A percentile compares a stretch with the other conserved stretches of the same genome.
Evolutionary conservation across 2,329 filamentous ascomycete species (phyloP).

Genomic region (Juglanconis oblonga): DNA sequence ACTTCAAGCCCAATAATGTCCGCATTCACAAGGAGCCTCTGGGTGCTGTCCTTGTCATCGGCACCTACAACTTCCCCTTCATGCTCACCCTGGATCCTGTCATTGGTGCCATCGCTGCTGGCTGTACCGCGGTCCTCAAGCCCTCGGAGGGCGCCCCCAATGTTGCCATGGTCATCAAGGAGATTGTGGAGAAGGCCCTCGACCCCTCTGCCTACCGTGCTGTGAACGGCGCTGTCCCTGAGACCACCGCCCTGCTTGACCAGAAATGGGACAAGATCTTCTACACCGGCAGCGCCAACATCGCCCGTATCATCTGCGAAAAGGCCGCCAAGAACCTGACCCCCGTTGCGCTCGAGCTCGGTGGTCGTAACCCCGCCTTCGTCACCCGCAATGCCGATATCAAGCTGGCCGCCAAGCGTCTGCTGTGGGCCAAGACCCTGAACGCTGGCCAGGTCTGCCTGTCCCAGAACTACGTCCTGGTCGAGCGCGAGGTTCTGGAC

Average conservation of each 20-base stretch:
- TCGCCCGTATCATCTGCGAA: conserved; percentile 84
- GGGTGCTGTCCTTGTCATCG: conserved; percentile 80
- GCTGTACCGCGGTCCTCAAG: conserved; percentile 87
- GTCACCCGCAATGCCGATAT: conserved; percentile 81
- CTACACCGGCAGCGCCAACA: conserved; percentile 78
- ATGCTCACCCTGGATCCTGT: conserved; percentile 75
- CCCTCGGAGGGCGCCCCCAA: conserved; percentile 80
- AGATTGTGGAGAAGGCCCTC: conserved; percentile 71
- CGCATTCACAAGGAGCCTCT: conserved; percentile 84
- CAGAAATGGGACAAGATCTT: conserved; percentile 98
- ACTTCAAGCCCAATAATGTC: conserved; percentile 67
- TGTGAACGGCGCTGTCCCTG: conserved; percentile 76
- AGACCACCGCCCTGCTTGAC: conserved; percentile 78
- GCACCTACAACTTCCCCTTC: conserved; percentile 91
- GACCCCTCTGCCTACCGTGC: conserved; percentile 74
- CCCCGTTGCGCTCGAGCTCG: conserved; percentile 84
- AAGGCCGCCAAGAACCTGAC: conserved; percentile 89
- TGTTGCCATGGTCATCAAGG: conserved; percentile 74
- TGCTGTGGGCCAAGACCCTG: conserved; percentile 84
- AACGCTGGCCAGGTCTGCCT: conserved; percentile 92
- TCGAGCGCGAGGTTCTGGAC: conserved; percentile 71
- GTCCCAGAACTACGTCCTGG: conserved; percentile 86
- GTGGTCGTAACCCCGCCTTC: conserved; percentile 88
- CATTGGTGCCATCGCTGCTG: conserved; percentile 86
- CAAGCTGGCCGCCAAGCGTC: conserved; percentile 73